A percentile compares a stretch with the other conserved stretches of the same genome.
Conservation (phyloP, 805 yeast species). For the Ogataea philodendri region DNA sequence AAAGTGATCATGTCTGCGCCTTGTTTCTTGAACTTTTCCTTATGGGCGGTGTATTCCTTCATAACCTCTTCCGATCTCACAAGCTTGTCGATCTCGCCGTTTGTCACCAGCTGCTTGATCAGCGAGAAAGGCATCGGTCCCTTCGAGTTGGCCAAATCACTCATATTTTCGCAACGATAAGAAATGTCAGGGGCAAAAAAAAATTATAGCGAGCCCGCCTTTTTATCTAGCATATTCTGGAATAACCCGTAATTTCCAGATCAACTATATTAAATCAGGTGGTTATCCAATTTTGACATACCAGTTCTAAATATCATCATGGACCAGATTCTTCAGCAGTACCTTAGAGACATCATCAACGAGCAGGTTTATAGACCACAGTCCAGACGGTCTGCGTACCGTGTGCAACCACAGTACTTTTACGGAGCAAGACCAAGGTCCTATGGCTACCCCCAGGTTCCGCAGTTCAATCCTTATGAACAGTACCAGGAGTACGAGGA, state of each 20-base stretch:
- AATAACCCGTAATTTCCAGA: slow-evolving; percentile 2
- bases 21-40: slow-evolving; percentile 35
- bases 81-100: slow-evolving; percentile 45
- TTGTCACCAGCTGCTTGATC: slow-evolving; percentile 36
- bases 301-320: slow-evolving; percentile 5
- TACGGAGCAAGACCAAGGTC: slow-evolving; percentile 1
- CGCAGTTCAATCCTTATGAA: slow-evolving; percentile 6
- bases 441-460: slow-evolving; percentile 8
- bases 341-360: slow-evolving; percentile 16
- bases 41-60: slow-evolving; percentile 46
- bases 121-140: slow-evolving; percentile 51
- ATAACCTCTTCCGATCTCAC: slow-evolving; percentile 47
- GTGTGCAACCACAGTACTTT: slow-evolving; percentile 6
- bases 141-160: slow-evolving; percentile 15
- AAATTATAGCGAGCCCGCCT: neutral
- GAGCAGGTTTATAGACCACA: slow-evolving; percentile 16
- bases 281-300: neutral
- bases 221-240: slow-evolving; percentile 12
- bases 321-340: slow-evolving; percentile 23
- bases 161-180: slow-evolving; percentile 6
- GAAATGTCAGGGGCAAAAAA: neutral
- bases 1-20: slow-evolving; percentile 46
- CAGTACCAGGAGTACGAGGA: slow-evolving; percentile 10
- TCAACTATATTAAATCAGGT: slow-evolving; percentile 1
- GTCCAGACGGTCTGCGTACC: slow-evolving; percentile 5